Percentiles rank a stretch among this genome's conserved stretches.
Evolutionary conservation across 257 asterid genomes (phyloP).

Genomic region (Solanum corneliomulleri): DNA sequence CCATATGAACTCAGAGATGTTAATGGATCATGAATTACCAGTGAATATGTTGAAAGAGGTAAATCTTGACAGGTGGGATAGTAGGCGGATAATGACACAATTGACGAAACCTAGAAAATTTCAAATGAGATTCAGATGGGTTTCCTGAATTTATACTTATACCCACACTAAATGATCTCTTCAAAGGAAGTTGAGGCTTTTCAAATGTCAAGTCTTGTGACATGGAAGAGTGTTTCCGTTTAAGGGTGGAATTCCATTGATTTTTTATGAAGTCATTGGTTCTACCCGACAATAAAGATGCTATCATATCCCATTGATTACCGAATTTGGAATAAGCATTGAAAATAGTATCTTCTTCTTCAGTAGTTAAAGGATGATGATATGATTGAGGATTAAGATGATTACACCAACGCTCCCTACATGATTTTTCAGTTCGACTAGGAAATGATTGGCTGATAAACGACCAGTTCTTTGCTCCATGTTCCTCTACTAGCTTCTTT

Average conservation of each 20-base stretch:
- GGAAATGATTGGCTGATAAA: neutral
- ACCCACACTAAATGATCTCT: neutral
- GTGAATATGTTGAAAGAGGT: too few species aligned
- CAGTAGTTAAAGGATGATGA: neutral
- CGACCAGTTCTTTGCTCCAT: neutral
- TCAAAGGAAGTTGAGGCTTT: neutral
- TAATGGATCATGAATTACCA: too few species aligned
- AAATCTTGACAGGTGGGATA: too few species aligned
- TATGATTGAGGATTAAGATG: neutral
- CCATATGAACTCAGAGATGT: too few species aligned
- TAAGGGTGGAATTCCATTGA: neutral
- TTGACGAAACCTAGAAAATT: neutral
- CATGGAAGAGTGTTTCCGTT: neutral
- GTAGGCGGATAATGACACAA: neutral
- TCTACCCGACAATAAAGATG: neutral
- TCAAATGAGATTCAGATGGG: neutral
- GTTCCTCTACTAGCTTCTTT: neutral
- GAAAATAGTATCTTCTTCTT: neutral
- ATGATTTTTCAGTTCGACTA: neutral
- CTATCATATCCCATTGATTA: slow-evolving; percentile 1
- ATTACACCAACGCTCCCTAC: neutral
- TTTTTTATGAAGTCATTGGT: neutral
- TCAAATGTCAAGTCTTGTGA: neutral
- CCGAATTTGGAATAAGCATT: neutral
- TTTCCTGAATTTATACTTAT: neutral